Evolutionary conservation across 371 early-diverging fungal species (phyloP).

Genomic region (Nematocida sp.): DNA sequence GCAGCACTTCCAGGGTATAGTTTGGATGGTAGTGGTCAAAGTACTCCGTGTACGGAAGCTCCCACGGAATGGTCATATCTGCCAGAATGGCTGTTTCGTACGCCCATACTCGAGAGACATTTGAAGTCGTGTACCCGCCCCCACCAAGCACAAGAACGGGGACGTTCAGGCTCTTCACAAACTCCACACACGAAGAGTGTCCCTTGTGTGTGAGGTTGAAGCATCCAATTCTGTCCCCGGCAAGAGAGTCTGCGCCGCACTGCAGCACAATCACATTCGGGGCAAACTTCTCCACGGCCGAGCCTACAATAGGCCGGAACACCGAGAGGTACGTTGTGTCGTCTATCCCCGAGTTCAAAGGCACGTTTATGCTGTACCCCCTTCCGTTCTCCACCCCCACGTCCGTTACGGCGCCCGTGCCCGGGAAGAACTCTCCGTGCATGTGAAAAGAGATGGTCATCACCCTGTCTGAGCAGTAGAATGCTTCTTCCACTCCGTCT

Average conservation of each 20-base stretch:
- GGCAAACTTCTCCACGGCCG: conserved; percentile 71
- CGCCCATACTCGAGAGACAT: conserved; percentile 84
- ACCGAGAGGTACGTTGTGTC: conserved; percentile 74
- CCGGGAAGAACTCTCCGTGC: conserved; percentile 85
- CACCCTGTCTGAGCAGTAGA: conserved; percentile 77
- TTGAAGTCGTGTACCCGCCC: conserved; percentile 83
- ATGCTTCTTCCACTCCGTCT: conserved; percentile 84
- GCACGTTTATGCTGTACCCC: conserved; percentile 76
- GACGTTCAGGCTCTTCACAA: conserved; percentile 72
- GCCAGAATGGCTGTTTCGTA: conserved; percentile 87
- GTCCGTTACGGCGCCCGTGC: conserved; percentile 76
- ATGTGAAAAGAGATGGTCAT: conserved; percentile 85
- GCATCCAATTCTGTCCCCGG: conserved; percentile 77
- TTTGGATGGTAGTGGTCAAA: conserved; percentile 79
- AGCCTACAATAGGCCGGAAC: conserved; percentile 73
- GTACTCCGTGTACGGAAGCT: conserved; percentile 79
- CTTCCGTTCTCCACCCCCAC: conserved; percentile 67
- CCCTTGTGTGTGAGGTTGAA: conserved; percentile 79
- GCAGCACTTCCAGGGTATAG: conserved; percentile 77
- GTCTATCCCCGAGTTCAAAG: conserved; percentile 78
- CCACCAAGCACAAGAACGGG: conserved; percentile 80
- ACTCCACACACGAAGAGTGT: conserved; percentile 77
- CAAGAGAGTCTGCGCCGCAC: conserved; percentile 87
- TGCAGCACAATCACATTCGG: conserved; percentile 80
- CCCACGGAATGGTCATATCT: conserved; percentile 71